Evolutionary conservation across 768 basidiomycete species (phyloP).

Genomic region (Mycena leptocephala): DNA sequence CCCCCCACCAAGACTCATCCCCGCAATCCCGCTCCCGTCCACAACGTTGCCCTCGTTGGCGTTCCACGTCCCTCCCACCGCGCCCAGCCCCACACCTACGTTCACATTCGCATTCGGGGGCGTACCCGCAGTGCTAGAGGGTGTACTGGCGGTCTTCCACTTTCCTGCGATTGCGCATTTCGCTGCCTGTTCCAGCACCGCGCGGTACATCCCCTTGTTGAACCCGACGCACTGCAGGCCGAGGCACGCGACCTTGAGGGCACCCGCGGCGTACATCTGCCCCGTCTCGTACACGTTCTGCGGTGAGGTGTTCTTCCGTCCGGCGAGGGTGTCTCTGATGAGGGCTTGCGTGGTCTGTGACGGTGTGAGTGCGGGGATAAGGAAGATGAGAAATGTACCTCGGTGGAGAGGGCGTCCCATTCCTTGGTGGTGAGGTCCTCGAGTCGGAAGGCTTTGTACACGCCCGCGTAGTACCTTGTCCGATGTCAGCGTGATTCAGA

Average conservation of each 20-base stretch:
- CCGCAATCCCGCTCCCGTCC: slow-evolving; percentile 20
- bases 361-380: neutral
- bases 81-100: slow-evolving; percentile 4
- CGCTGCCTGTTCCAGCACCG: slow-evolving; percentile 76
- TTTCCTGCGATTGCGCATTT: slow-evolving; percentile 48
- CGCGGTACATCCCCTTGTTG: slow-evolving; percentile 76
- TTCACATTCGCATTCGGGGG: neutral
- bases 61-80: slow-evolving; percentile 24
- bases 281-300: slow-evolving; percentile 83
- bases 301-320: slow-evolving; percentile 83
- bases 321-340: slow-evolving; percentile 80
- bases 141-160: too few relatives aligned
- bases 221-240: slow-evolving; percentile 86
- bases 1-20: slow-evolving; percentile 25
- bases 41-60: slow-evolving; percentile 2
- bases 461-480: slow-evolving; percentile 81
- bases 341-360: slow-evolving; percentile 75
- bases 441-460: slow-evolving; percentile 78
- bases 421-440: slow-evolving; percentile 78
- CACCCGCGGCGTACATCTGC: slow-evolving; percentile 82
- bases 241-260: slow-evolving; percentile 81
- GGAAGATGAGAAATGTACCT: slow-evolving; percentile 58
- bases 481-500: neutral
- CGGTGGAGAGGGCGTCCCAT: slow-evolving; percentile 76
- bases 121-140: too few relatives aligned